These are phyloP conservation scores for Bonia amplexicaulis DNA, from an alignment of 176 grass and related monocot genomes.

Conservation along the genomic window DNA sequence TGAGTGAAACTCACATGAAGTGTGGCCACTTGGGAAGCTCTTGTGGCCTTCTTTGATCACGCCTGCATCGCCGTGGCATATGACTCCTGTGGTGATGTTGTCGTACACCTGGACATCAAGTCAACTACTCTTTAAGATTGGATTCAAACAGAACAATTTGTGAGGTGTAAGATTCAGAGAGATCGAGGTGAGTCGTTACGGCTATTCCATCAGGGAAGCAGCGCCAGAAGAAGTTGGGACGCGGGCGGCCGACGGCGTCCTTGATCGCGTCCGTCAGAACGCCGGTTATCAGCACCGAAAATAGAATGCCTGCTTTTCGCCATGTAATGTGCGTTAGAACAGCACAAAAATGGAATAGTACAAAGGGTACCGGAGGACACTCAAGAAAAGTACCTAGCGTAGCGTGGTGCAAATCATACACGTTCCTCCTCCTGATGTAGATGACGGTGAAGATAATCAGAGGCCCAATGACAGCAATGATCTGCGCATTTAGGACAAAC, in stretches of 20 bases:
- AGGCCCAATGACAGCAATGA: slow-evolving; percentile 39
- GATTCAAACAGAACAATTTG: not conserved
- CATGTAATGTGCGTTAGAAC: not conserved
- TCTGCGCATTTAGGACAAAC: not conserved
- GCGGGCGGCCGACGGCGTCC: slow-evolving; percentile 39
- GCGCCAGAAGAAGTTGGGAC: slow-evolving; percentile 48
- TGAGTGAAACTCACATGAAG: slow-evolving; percentile 34
- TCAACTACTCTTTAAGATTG: not conserved
- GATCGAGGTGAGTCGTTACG: not conserved
- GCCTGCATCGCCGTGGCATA: slow-evolving; percentile 38
- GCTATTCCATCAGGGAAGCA: slow-evolving; percentile 47
- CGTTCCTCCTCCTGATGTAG: slow-evolving; percentile 28
- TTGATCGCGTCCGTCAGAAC: slow-evolving; percentile 54
- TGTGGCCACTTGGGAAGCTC: slow-evolving; percentile 58
- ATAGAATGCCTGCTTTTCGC: slow-evolving; percentile 32
- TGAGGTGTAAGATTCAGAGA: not conserved
- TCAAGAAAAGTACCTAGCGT: slow-evolving; percentile 12
- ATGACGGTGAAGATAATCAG: slow-evolving; percentile 16
- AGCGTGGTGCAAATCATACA: slow-evolving; percentile 46
- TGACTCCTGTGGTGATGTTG: slow-evolving; percentile 28
- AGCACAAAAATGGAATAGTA: not conserved
- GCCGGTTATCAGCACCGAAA: slow-evolving; percentile 38
- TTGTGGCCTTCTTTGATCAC: slow-evolving; percentile 62
- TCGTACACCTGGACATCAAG: slow-evolving; percentile 26
- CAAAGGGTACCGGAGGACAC: not conserved